Conservation (phyloP, 108 stramenopile genomes). For the Nitzschia sp. region DNA sequence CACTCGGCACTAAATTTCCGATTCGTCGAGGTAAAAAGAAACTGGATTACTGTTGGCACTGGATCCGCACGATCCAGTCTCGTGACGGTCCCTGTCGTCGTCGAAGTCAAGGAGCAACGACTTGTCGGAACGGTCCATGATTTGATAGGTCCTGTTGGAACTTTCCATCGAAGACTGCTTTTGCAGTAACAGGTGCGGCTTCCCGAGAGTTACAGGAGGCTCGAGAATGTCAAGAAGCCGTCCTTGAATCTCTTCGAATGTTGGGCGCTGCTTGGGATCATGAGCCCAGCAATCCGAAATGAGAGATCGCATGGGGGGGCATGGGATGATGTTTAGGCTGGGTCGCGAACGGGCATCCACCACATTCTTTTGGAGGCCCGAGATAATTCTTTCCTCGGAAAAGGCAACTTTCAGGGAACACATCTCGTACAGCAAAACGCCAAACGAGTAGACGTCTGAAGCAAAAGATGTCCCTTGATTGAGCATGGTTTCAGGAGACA, state of each 20-base stretch:
- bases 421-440: conserved; percentile 48
- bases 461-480: conserved; percentile 31
- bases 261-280: conserved; percentile 20
- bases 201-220: too few species aligned
- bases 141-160: too few species aligned
- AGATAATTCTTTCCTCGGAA: background rate
- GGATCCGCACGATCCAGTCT: too few species aligned
- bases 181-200: too few species aligned
- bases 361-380: conserved; percentile 11
- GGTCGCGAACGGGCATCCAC: conserved; percentile 4
- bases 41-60: too few species aligned
- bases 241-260: conserved; percentile 23
- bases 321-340: conserved; percentile 9
- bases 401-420: conserved; percentile 39
- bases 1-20: too few species aligned
- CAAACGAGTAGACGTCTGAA: conserved; percentile 60
- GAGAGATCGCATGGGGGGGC: background rate
- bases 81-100: too few species aligned
- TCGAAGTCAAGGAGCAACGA: too few species aligned
- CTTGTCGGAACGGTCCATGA: too few species aligned
- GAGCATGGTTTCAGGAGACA: conserved; percentile 51
- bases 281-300: conserved; percentile 33
- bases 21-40: too few species aligned
- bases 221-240: conserved; percentile 9
- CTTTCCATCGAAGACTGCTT: too few species aligned